Evolutionary conservation across 1,284 basidiomycete species (phyloP).

Genomic region (Trichosporon inkin): DNA sequence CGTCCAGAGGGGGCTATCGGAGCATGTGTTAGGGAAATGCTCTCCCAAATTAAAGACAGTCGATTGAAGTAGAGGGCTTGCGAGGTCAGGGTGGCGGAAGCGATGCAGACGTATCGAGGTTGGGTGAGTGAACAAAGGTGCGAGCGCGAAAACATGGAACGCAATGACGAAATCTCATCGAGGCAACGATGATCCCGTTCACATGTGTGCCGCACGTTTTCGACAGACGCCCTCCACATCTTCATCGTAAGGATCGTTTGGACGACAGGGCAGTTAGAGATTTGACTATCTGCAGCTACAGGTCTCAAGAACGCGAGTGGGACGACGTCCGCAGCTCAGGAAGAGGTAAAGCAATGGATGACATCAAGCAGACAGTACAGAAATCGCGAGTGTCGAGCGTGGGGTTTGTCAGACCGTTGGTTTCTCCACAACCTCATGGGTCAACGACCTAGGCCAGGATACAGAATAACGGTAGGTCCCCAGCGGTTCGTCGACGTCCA

Average conservation of each 20-base stretch:
- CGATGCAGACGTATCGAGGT: neutral
- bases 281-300: too few species aligned
- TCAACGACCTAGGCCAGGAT: slow-evolving; percentile 32
- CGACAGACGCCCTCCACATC: neutral
- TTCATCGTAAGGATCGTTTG: too few species aligned
- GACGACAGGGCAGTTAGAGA: too few species aligned
- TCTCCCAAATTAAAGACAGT: neutral
- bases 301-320: too few species aligned
- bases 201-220: neutral
- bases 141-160: neutral
- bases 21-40: neutral
- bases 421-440: slow-evolving; percentile 31
- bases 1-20: neutral
- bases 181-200: neutral
- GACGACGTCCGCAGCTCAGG: too few species aligned
- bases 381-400: neutral
- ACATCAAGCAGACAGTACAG: neutral
- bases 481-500: slow-evolving; percentile 21
- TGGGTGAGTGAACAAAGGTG: neutral
- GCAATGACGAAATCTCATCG: slow-evolving; percentile 3
- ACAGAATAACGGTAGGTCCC: slow-evolving; percentile 28
- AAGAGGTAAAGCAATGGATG: too few species aligned
- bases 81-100: too few species aligned
- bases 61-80: neutral
- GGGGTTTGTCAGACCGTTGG: slow-evolving; percentile 28